Conservation (phyloP, 1,284 basidiomycete species). For the Cutaneotrichosporon cavernicola region DNA sequence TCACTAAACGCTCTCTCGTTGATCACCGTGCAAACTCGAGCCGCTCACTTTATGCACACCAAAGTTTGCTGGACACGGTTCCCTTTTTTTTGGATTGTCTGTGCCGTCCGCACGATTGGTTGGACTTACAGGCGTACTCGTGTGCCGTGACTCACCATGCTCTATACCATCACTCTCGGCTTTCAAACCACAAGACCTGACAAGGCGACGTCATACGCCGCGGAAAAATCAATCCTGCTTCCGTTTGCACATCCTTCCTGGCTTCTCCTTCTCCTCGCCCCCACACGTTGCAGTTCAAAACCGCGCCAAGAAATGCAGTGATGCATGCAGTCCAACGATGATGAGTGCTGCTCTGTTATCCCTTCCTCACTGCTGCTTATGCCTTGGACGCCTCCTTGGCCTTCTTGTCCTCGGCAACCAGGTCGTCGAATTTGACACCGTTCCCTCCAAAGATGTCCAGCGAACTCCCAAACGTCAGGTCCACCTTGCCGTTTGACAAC, state of each 20-base stretch:
- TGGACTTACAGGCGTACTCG: background rate
- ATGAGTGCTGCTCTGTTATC: background rate
- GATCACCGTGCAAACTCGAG: background rate
- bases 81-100: background rate
- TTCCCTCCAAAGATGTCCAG: conserved; percentile 80
- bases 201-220: background rate
- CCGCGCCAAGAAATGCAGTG: background rate
- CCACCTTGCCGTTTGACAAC: conserved; percentile 81
- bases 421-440: conserved; percentile 68
- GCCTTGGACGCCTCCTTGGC: conserved; percentile 25
- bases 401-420: conserved; percentile 57
- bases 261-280: background rate
- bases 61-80: background rate
- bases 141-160: background rate
- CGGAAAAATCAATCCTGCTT: background rate
- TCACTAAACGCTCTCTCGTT: background rate
- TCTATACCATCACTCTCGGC: background rate
- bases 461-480: conserved; percentile 89
- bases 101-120: background rate
- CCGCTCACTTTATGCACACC: background rate
- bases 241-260: background rate
- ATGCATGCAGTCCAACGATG: background rate
- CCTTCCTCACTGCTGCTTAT: background rate
- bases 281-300: background rate
- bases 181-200: background rate